Evolutionary conservation across 2,329 filamentous ascomycete species (phyloP), one percentile per base, ranked within the genome.

Genomic region (Chaetomiaceae sp.): DNA sequence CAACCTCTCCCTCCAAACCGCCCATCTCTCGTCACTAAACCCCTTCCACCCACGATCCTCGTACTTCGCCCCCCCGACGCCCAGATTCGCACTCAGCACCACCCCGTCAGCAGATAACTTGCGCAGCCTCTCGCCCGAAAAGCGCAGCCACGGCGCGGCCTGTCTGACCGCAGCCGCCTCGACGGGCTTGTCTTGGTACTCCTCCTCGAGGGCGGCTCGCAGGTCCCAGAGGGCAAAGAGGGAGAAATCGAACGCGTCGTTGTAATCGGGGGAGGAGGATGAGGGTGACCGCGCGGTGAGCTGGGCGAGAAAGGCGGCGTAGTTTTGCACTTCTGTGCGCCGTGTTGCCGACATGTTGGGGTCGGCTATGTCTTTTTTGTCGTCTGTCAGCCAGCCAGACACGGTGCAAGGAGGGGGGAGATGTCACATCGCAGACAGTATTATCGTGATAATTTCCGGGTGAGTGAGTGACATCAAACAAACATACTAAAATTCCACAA

Each of bases 141-240:
- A 55, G 12, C 37, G 27, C 31, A 65, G 46, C 63, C 64, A 66
- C 3, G 61, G 19, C 2, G 49, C 56, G 3, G 64, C 60, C 17
- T 60, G 53, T 5, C 39, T 56, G 21, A 60, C 51, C 7, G 61
- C 57, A 0, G 41, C n/a, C n/a, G n/a, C 20, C 14, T 57, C 31
- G 3, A 60, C 50, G 3, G 8, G 14, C 1, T 16, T n/a, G 6
- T 34, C 19, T 1, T 21, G 5, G n/a, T n/a, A n/a, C 2, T 51
- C 38, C 33, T 57, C 55, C 43, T 67, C 65, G 16, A 65, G 60
- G 3, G 62, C 63, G 2, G 46, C 47, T n/a, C 65, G 55, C 44
- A 66, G 37, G 3, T 55, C 50, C 65, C 65, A 66, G 10, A 67
- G 53, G 7, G 53, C 63, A 25, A 55, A 65, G 19, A 62, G 37